phyloP scores from a whole-genome alignment of 164 flowering plant genomes.

The Piper longum region DNA sequence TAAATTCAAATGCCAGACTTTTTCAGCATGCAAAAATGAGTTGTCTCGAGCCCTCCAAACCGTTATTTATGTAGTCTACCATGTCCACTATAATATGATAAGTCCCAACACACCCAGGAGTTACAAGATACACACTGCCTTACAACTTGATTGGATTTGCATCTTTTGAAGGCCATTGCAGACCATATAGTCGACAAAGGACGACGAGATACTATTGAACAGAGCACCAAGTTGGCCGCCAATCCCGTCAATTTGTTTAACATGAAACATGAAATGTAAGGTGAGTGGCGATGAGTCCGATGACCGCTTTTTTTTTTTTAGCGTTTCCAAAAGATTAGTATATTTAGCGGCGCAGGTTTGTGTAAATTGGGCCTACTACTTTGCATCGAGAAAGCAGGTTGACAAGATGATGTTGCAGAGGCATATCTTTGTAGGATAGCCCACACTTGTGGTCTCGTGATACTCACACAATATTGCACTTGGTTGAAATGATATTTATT shows the following conservation, averaged over 20 bases:
- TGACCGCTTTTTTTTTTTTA: no score
- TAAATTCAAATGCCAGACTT: not conserved
- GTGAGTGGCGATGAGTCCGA: no score
- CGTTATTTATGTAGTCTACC: not conserved
- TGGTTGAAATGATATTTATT: not conserved
- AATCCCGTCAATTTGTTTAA: no score
- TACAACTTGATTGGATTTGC: not conserved
- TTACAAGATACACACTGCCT: no score
- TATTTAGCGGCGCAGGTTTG: no score
- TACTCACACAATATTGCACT: not conserved
- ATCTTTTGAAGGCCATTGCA: no score
- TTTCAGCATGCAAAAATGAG: not conserved
- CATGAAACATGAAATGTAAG: no score
- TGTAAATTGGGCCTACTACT: no score
- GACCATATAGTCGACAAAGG: not conserved
- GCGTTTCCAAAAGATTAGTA: no score
- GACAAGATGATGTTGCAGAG: not conserved
- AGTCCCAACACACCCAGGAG: not conserved
- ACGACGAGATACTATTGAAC: not conserved
- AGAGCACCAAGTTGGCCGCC: not conserved
- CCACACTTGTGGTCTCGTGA: not conserved
- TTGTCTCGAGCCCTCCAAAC: not conserved
- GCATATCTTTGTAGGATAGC: not conserved
- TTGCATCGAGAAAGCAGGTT: no score
- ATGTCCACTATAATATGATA: no score